phyloP scores from a whole-genome alignment of 164 flowering plant genomes.

The Annona squamosa region DNA sequence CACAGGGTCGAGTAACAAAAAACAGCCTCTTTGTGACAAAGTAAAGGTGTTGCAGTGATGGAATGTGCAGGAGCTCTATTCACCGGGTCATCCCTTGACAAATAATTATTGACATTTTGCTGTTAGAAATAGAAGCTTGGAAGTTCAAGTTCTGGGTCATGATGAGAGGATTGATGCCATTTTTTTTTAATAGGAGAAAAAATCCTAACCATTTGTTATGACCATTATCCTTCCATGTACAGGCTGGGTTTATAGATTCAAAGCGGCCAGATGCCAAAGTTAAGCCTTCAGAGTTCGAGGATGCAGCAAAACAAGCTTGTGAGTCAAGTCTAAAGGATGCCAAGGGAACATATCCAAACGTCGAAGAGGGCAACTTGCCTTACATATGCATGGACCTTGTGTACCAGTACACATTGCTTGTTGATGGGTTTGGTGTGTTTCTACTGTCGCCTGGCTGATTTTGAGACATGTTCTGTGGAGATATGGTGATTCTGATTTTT shows the following conservation, averaged over 20 bases:
- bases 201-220: too few species aligned
- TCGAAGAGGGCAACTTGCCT: slow-evolving; percentile 35
- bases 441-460: not conserved
- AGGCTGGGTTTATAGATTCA: slow-evolving; percentile 63
- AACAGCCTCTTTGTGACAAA: too few species aligned
- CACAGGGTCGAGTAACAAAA: too few species aligned
- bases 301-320: slow-evolving; percentile 48
- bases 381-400: slow-evolving; percentile 57
- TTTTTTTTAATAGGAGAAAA: too few species aligned
- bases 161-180: too few species aligned
- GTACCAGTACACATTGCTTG: slow-evolving; percentile 44
- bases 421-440: slow-evolving; percentile 51
- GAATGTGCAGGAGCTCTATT: too few species aligned
- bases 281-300: slow-evolving; percentile 39
- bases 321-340: slow-evolving; percentile 29
- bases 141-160: too few species aligned
- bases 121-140: too few species aligned
- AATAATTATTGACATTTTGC: too few species aligned
- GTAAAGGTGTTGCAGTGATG: too few species aligned
- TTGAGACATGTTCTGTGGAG: not conserved
- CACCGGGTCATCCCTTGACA: too few species aligned
- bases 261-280: slow-evolving; percentile 34
- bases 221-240: slow-evolving; percentile 6
- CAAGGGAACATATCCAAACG: slow-evolving; percentile 18
- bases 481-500: not conserved